phyloP scores from a whole-genome alignment of 352 stramenopile species.

The Pythium sukuiense region DNA sequence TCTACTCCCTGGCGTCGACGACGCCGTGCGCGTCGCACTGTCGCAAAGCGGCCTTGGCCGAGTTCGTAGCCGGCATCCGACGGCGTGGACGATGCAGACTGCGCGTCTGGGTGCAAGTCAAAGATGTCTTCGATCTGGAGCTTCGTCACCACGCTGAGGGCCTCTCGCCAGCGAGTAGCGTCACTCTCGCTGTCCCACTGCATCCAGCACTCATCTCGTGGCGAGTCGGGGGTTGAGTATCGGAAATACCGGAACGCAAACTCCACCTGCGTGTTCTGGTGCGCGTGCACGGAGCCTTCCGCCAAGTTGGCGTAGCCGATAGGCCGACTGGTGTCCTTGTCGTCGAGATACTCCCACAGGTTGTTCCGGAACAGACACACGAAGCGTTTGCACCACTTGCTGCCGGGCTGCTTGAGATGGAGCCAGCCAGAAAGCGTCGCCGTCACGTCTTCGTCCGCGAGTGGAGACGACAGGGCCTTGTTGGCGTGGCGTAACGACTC shows the following conservation, averaged over 20 bases:
- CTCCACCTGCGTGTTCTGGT: slow-evolving; percentile 50
- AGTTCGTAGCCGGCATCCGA: slow-evolving; percentile 59
- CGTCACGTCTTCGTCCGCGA: slow-evolving; percentile 16
- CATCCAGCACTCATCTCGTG: slow-evolving; percentile 61
- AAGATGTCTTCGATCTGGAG: slow-evolving; percentile 71
- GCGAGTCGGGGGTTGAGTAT: slow-evolving; percentile 45
- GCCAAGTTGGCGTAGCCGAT: slow-evolving; percentile 77
- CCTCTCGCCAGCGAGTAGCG: slow-evolving; percentile 39
- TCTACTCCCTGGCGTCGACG: slow-evolving; percentile 9
- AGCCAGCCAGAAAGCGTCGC: slow-evolving; percentile 49
- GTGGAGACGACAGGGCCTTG: slow-evolving; percentile 32
- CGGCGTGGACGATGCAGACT: slow-evolving; percentile 34
- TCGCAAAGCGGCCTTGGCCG: slow-evolving; percentile 79
- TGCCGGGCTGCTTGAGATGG: slow-evolving; percentile 59
- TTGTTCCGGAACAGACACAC: slow-evolving; percentile 73
- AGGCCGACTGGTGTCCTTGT: slow-evolving; percentile 54
- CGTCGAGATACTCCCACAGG: slow-evolving; percentile 75
- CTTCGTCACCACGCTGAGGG: slow-evolving; percentile 37
- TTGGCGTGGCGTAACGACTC: slow-evolving; percentile 40
- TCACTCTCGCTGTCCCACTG: slow-evolving; percentile 53
- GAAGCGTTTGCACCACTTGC: slow-evolving; percentile 69
- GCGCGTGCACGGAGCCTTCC: slow-evolving; percentile 56
- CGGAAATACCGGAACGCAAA: slow-evolving; percentile 63
- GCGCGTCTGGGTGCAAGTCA: slow-evolving; percentile 53
- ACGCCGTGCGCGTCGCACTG: slow-evolving; percentile 58